Percentiles rank a stretch among this genome's conserved stretches.
phyloP scores from a whole-genome alignment of 2,329 filamentous ascomycete species.

The Ophiostoma piceae region DNA sequence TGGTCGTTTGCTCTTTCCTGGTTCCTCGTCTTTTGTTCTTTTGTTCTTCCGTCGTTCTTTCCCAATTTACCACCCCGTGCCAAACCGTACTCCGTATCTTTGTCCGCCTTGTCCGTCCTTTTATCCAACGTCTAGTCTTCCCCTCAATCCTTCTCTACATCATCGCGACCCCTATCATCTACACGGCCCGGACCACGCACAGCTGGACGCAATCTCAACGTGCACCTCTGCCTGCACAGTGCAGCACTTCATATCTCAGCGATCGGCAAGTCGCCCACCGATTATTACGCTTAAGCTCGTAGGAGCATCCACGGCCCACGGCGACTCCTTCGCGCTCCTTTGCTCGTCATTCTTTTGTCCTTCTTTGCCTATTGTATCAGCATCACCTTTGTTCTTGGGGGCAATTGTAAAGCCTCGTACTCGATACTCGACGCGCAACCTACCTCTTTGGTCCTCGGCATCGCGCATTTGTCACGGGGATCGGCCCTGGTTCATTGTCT shows the following conservation, averaged over 20 bases:
- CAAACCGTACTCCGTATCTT: neutral
- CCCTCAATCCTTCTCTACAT: neutral
- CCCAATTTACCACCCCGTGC: neutral
- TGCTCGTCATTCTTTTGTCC: neutral
- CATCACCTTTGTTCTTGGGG: neutral
- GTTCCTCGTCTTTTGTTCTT: neutral
- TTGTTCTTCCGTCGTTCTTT: constrained; percentile 6
- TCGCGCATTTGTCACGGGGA: neutral
- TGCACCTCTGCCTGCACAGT: neutral
- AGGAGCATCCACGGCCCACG: neutral
- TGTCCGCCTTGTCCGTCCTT: neutral
- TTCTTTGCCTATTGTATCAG: neutral
- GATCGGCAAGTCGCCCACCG: neutral
- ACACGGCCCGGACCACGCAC: neutral
- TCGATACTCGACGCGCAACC: neutral
- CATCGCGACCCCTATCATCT: neutral
- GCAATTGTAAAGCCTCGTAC: neutral
- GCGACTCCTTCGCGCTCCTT: neutral
- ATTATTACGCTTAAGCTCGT: neutral
- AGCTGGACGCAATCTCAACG: neutral
- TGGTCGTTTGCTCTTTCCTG: neutral
- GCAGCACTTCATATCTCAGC: neutral
- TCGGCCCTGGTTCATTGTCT: neutral
- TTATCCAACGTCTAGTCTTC: neutral
- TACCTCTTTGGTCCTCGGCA: neutral